These are phyloP conservation scores for Choiromyces venosus DNA, from an alignment of 495 filamentous ascomycete species.

Conservation along the genomic window DNA sequence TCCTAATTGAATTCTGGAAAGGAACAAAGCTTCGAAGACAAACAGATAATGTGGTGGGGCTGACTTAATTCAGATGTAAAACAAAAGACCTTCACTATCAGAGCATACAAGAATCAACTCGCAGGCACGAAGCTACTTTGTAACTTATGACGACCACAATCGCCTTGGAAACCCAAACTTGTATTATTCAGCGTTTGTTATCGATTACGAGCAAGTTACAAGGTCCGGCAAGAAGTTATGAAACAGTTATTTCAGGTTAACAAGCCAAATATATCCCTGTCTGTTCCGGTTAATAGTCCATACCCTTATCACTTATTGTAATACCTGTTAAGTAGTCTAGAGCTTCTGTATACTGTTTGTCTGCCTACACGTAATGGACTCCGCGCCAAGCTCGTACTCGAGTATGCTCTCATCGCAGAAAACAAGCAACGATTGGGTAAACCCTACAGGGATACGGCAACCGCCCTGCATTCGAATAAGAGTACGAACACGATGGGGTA, in stretches of 20 bases:
- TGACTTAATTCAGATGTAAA: not conserved
- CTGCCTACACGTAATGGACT: not conserved
- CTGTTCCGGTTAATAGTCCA: too few species aligned
- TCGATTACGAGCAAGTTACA: not conserved
- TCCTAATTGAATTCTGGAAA: not conserved
- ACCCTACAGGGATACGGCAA: not conserved
- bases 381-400: not conserved
- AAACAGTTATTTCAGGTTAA: too few species aligned
- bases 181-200: not conserved
- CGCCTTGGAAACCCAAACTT: not conserved
- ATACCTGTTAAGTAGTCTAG: too few species aligned
- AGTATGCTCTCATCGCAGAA: not conserved
- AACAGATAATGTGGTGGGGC: not conserved
- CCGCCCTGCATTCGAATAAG: not conserved
- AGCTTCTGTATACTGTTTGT: not conserved
- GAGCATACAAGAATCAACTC: not conserved
- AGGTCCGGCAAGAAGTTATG: too few species aligned
- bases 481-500: not conserved
- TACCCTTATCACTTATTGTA: too few species aligned
- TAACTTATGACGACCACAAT: not conserved
- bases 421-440: not conserved
- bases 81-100: not conserved
- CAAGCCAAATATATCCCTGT: too few species aligned
- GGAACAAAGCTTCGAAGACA: not conserved
- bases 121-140: not conserved